Conservation (phyloP, 176 grass and related monocot species). For the Aechmea fasciata region DNA sequence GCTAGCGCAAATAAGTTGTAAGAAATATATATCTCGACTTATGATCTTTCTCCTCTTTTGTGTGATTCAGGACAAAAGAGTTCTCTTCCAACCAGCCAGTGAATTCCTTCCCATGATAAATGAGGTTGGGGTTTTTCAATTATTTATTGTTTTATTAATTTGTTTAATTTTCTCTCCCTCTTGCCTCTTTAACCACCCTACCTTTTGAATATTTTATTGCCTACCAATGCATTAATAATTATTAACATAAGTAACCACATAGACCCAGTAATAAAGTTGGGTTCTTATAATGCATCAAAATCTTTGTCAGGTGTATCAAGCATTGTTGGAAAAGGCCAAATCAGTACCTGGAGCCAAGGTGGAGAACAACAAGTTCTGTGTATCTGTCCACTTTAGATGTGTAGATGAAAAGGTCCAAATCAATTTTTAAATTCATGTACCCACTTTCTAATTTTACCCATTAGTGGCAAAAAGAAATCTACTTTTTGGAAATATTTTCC, state of each 20-base stretch:
- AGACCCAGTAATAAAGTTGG: too few relatives aligned
- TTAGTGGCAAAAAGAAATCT: background rate
- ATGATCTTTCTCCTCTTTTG: background rate
- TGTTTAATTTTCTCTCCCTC: background rate
- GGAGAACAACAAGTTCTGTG: conserved; percentile 84
- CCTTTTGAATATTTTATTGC: too few relatives aligned
- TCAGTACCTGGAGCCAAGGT: conserved; percentile 48
- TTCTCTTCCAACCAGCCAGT: conserved; percentile 71
- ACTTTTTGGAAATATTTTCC: too few relatives aligned
- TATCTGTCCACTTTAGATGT: conserved; percentile 70
- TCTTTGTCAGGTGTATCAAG: conserved; percentile 30
- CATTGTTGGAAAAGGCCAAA: conserved; percentile 33
- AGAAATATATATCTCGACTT: too few relatives aligned
- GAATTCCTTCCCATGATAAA: conserved; percentile 83
- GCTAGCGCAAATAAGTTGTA: too few relatives aligned
- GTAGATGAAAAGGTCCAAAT: conserved; percentile 68
- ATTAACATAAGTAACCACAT: too few relatives aligned
- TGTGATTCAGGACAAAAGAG: conserved; percentile 35
- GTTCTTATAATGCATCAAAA: background rate
- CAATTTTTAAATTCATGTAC: background rate
- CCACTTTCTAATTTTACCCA: background rate
- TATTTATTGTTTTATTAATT: background rate
- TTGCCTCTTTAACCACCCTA: background rate
- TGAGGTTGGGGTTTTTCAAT: conserved; percentile 26
- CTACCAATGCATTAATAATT: too few relatives aligned